Percentiles rank a stretch among this genome's conserved stretches.
Conservation (phyloP, 2,329 filamentous ascomycete genomes). For the Colletotrichum lini region DNA sequence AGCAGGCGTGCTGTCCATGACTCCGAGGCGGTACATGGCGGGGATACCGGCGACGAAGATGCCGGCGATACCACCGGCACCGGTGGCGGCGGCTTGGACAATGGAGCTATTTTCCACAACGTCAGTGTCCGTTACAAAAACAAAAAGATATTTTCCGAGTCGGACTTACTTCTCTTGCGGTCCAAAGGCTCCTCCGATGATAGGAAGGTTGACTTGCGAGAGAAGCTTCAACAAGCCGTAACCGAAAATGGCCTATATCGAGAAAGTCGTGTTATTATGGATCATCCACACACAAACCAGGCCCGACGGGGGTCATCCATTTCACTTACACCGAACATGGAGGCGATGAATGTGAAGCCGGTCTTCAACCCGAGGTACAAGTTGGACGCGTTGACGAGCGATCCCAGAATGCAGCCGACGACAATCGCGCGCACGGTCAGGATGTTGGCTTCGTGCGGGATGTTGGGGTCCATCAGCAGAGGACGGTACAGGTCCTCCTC, state of each 20-base stretch:
- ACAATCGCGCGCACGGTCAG: constrained; percentile 70
- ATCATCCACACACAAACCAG: no score
- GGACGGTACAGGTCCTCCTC: constrained; percentile 58
- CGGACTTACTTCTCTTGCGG: constrained; percentile 65
- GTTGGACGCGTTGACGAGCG: constrained; percentile 74
- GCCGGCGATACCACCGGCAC: constrained; percentile 69
- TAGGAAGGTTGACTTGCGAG: constrained; percentile 64
- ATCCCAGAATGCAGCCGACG: constrained; percentile 69
- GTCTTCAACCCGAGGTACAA: constrained; percentile 71
- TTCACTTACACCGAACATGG: constrained; percentile 55
- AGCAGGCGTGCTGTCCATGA: constrained; percentile 64
- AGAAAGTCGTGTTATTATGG: background rate
- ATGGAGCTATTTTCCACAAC: constrained; percentile 51
- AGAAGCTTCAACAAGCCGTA: constrained; percentile 71
- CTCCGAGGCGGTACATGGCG: constrained; percentile 70
- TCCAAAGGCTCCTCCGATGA: constrained; percentile 69
- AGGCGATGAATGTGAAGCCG: constrained; percentile 64
- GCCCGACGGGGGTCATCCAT: accelerated
- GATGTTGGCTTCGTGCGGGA: constrained; percentile 61
- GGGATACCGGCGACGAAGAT: constrained; percentile 73
- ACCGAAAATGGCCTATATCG: constrained; percentile 66
- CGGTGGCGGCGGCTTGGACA: constrained; percentile 71
- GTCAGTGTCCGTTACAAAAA: background rate
- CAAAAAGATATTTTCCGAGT: accelerated
- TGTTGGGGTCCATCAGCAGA: constrained; percentile 52